Evolutionary conservation across 768 basidiomycete genomes (phyloP).

Genomic region (Tylopilus sp.): DNA sequence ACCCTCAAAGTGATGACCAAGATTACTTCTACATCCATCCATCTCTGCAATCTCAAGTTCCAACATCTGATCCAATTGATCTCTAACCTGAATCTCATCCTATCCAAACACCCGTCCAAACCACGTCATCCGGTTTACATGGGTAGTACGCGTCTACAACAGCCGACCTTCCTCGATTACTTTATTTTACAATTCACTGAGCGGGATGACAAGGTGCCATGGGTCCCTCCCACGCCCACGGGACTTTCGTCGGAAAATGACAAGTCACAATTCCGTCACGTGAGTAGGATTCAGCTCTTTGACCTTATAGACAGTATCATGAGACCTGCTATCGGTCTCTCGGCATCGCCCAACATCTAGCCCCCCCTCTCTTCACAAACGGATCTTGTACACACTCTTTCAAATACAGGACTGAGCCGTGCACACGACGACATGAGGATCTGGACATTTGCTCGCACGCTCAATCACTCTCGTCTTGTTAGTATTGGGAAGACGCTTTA

Average conservation of each 20-base stretch:
- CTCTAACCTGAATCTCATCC: conserved; percentile 10
- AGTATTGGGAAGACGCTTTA: too few relatives aligned
- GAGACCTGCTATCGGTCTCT: conserved; percentile 4
- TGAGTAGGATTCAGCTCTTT: conserved; percentile 2
- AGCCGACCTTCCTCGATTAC: background rate
- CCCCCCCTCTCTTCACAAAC: background rate
- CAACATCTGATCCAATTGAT: conserved; percentile 21
- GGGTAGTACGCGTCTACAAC: background rate
- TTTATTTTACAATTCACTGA: background rate
- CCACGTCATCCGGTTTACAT: conserved; percentile 11
- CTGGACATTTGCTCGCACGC: background rate
- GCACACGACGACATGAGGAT: background rate
- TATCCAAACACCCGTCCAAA: background rate
- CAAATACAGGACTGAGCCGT: too few relatives aligned
- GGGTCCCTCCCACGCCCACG: conserved; percentile 22
- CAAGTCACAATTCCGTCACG: background rate
- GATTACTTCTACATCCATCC: background rate
- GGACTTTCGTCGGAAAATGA: background rate
- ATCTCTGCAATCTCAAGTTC: background rate
- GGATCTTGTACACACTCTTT: background rate
- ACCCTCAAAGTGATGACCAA: background rate
- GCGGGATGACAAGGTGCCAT: conserved; percentile 21
- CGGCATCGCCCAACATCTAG: background rate
- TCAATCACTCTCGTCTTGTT: background rate
- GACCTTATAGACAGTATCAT: conserved; percentile 8